These are phyloP conservation scores for Ensete ventricosum DNA, from an alignment of 176 grass and related monocot genomes.

Conservation along the genomic window DNA sequence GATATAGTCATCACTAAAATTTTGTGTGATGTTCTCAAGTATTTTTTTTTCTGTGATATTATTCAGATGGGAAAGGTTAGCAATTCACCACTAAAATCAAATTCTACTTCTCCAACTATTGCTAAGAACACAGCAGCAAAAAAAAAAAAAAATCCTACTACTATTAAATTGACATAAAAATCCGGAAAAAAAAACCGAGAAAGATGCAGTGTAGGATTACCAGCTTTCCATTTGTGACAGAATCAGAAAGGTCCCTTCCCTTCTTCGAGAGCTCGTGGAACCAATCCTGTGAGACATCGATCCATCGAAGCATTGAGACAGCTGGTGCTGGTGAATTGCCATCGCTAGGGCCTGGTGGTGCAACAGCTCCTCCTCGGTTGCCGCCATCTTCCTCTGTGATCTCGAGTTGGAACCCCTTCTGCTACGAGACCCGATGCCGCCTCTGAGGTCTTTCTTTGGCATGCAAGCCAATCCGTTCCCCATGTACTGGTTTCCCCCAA, in stretches of 20 bases:
- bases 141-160: too few species aligned
- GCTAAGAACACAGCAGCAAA: too few species aligned
- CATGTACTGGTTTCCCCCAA: constrained; percentile 20
- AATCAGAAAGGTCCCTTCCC: constrained; percentile 49
- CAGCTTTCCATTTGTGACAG: constrained; percentile 41
- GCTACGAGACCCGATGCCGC: constrained; percentile 39
- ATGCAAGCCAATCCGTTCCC: constrained; percentile 73
- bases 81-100: too few species aligned
- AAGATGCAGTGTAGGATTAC: constrained; percentile 16
- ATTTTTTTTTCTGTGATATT: too few species aligned
- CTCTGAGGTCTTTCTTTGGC: constrained; percentile 27
- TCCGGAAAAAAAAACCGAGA: background rate
- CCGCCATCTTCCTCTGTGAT: constrained; percentile 49
- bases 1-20: too few species aligned
- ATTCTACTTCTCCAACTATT: too few species aligned
- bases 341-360: constrained; percentile 93
- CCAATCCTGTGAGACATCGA: constrained; percentile 21
- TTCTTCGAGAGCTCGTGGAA: constrained; percentile 67
- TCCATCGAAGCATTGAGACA: constrained; percentile 28
- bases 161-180: too few species aligned
- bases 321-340: constrained; percentile 76
- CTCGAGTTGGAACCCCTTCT: constrained; percentile 42
- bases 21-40: too few species aligned
- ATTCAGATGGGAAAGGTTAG: too few species aligned
- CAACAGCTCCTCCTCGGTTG: constrained; percentile 73